These are phyloP conservation scores for Voacanga thouarsii DNA, from an alignment of 257 asterid species.

Conservation along the genomic window DNA sequence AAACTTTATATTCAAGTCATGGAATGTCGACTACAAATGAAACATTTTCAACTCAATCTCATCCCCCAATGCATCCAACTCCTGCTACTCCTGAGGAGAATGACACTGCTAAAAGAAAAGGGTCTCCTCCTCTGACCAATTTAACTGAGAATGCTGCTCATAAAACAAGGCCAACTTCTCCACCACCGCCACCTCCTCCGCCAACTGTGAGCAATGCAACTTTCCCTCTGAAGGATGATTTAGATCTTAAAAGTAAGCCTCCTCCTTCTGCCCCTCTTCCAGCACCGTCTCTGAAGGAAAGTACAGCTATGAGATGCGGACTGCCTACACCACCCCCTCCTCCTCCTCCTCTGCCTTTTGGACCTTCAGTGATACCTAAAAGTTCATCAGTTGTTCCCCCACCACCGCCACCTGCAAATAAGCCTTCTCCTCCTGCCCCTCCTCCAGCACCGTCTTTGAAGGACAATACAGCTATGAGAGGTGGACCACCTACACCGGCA, in stretches of 20 bases:
- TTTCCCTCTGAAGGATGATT: constrained; percentile 28
- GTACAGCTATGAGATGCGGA: constrained; percentile 18
- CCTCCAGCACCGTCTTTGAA: constrained; percentile 27
- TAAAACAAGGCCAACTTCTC: constrained; percentile 24
- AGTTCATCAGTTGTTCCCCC: too few relatives aligned
- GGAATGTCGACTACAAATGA: neutral
- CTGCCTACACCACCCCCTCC: constrained; percentile 43
- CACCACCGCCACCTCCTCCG: constrained; percentile 24
- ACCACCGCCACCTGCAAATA: too few relatives aligned
- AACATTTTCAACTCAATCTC: constrained; percentile 15
- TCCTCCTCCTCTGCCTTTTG: constrained; percentile 3
- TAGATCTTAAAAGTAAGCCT: constrained; percentile 3
- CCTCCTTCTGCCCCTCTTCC: constrained; percentile 17
- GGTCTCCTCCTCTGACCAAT: neutral
- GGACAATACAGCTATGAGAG: constrained; percentile 24
- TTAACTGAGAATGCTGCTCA: constrained; percentile 15
- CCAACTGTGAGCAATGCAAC: constrained; percentile 20
- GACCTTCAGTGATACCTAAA: too few relatives aligned
- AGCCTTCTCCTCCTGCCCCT: constrained; percentile 21
- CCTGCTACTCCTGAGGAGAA: constrained; percentile 27
- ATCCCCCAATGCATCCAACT: constrained; percentile 18
- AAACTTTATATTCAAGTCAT: constrained; percentile 1
- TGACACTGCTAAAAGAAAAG: constrained; percentile 22
- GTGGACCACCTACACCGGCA: constrained; percentile 27
- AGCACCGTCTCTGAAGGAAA: constrained; percentile 29